Percentiles rank a stretch among this genome's conserved stretches.
phyloP scores from a whole-genome alignment of 2,329 filamentous ascomycete species.

The Nothophoma quercina region DNA sequence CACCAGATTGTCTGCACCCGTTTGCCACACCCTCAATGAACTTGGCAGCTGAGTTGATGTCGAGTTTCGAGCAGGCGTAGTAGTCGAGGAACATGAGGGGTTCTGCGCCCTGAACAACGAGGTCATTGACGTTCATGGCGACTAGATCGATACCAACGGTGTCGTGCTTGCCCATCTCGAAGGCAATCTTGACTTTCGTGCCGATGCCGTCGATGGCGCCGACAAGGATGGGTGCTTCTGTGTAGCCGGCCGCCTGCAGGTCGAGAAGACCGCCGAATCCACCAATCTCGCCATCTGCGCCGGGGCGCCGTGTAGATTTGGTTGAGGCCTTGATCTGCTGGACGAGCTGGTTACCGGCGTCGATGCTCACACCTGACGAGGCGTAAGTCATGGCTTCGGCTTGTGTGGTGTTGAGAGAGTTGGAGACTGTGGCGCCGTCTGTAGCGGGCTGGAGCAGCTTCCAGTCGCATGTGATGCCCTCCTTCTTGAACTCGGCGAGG shows the following conservation, averaged over 20 bases:
- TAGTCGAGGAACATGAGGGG: conserved; percentile 98
- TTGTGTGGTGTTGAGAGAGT: conserved; percentile 21
- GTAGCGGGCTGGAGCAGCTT: conserved; percentile 87
- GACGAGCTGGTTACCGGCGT: conserved; percentile 91
- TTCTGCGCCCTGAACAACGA: conserved; percentile 94
- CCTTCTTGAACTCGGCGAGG: conserved; percentile 73
- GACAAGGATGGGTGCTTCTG: conserved; percentile 80
- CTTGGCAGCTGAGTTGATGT: conserved; percentile 77
- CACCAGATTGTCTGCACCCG: conserved; percentile 84
- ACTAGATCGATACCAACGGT: conserved; percentile 97
- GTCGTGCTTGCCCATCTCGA: conserved; percentile 86
- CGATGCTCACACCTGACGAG: conserved; percentile 90
- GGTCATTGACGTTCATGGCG: conserved; percentile 98
- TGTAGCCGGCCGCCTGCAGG: conserved; percentile 76
- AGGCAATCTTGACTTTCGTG: conserved; percentile 96
- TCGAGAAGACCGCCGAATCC: conserved; percentile 93
- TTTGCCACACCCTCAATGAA: conserved; percentile 91
- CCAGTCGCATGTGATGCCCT: conserved; percentile 83
- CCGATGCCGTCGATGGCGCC: conserved; percentile 95
- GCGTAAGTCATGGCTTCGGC: conserved; percentile 77
- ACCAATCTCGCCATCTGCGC: conserved; percentile 91
- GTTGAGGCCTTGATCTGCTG: conserved; percentile 90
- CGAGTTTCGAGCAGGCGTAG: conserved; percentile 90
- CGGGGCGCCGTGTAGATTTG: conserved; percentile 81
- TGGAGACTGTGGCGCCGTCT: conserved; percentile 61